Evolutionary conservation across 192 early-diverging fungal species (phyloP), one percentile per base, ranked within the genome.

Genomic region (Lobulomyces angularis): DNA sequence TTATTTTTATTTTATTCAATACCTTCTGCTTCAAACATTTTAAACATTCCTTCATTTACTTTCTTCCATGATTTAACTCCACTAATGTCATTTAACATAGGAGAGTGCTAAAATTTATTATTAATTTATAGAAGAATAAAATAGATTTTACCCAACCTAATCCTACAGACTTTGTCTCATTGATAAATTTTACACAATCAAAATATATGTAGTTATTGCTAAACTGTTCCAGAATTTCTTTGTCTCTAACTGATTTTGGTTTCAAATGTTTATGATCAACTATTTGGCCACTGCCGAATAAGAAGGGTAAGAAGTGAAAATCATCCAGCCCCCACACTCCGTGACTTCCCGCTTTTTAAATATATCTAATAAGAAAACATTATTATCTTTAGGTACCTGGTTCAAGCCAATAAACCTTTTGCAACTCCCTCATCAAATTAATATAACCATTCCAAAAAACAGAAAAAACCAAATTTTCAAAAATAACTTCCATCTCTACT

Each of bases 241-340:
- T 37, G 57, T 88, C 80, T 61, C 91, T 88, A 43, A 97, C 92
- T 8, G 90, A 88, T 44, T 95, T 95, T 21, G 94, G 94, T 26
- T 77, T 66, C 42, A 97, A 65, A 37, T 92, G 70, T 58, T 84
- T 90, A 69, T 97, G 93, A 27, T 78, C 77, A 74, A 41, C 23
- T 44, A 16, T 8, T 14, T 22, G 17, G 11, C 17, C 27, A 11
- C 20, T 16, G 3, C 90, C 93, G 71, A 92, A 97, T 37, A 90
- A 30, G 55, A 91, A 97, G 5, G 94, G 90, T 55, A 97, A 55
- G 47, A 95, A 95, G 43, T 97, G 91, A 58, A 90, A 94, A 54
- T 97, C 94, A 48, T 97, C 91, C 29, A 97, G 68, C 2, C 94
- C 94, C 94, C 94, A 97, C n/a, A 97, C 94, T 39, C 94, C 94